These are phyloP conservation scores for Trypanosoma scelopori DNA, from an alignment of 208 protist genomes.

Conservation along the genomic window DNA sequence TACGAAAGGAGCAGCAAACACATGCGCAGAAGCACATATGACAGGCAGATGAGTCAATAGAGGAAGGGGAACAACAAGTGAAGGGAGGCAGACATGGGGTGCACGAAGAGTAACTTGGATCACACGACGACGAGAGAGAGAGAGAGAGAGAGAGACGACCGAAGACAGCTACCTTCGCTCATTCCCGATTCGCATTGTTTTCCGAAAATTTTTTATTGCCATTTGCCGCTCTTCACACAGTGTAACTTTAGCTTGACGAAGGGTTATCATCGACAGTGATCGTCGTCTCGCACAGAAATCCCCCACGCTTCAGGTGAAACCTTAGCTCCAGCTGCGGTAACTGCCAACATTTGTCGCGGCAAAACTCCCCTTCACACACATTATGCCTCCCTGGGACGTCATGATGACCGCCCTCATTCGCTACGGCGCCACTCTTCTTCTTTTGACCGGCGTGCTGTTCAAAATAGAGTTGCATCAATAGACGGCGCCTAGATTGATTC, in stretches of 20 bases:
- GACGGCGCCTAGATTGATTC: slow-evolving; percentile 45
- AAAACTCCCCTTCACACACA: background rate
- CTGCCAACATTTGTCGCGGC: background rate
- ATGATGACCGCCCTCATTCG: background rate
- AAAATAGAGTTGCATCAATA: slow-evolving; percentile 34
- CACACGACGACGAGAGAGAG: background rate
- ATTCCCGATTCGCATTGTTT: background rate
- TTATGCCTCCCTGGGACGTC: background rate
- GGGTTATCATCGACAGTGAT: slow-evolving; percentile 6
- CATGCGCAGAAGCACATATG: background rate
- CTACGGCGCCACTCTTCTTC: background rate
- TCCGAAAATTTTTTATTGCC: background rate
- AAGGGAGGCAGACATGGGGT: background rate
- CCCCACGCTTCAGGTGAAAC: slow-evolving; percentile 28
- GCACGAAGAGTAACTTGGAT: background rate
- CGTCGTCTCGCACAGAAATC: slow-evolving; percentile 6
- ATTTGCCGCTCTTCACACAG: background rate
- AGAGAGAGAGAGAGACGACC: no score
- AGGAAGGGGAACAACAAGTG: background rate
- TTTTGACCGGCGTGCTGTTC: slow-evolving; percentile 9
- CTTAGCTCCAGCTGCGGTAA: slow-evolving; percentile 17
- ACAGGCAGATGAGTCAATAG: background rate
- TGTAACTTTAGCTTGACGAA: background rate
- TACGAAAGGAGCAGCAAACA: background rate
- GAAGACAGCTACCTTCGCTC: no score